Base-by-base conservation (phyloP, 2,329 filamentous ascomycete species). In the Neospermospora avenae region DNA sequence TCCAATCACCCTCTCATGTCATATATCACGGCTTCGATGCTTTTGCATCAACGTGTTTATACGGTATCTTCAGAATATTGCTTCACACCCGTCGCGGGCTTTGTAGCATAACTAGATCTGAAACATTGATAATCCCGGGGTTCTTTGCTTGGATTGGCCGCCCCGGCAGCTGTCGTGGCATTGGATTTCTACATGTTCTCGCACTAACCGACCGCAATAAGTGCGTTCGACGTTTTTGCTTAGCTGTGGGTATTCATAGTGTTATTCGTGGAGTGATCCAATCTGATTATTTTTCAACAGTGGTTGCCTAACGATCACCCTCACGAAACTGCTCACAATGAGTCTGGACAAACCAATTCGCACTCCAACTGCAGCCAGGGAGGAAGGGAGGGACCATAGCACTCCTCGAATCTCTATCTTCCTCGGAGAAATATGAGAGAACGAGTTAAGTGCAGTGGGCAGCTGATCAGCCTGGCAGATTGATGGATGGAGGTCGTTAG, bases 341-440 rank as follows among this genome's bases (percentile, higher is more conserved):
- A 62, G 58, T 63, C 68, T 68, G 64, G 68, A 68, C 65, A 66
- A 28, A 20, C 28, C 20, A 20, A 66, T 63, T 65, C 62, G 62
- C 63, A 67, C 59, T 68, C 62, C 65, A 68, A 66, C 62, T 68
- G 66, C 63, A 68, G 57, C 58, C 54, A 51, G 69, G 70, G 66
- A 69, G 69, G 69, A 66, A 68, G 69, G 70, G 66, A 70, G 67
- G 70, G 67, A 67, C 69, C 68, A 69, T 67, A 55, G 60, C 64
- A 64, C 63, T 63, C 60, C 65, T 62, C 63, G 64, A 67, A 58
- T 65, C 65, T 67, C 59, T 34, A 31, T n/a, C n/a, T n/a, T 63
- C 60, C 65, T 62, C 63, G 64, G 66, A 58, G 65, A 63, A 67
- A 57, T 28, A 25, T 44, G 57, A 61, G 52, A 59, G 57, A 57